Evolutionary conservation across 2,329 filamentous ascomycete genomes (phyloP).

Genomic region (Fusarium sacchari): DNA sequence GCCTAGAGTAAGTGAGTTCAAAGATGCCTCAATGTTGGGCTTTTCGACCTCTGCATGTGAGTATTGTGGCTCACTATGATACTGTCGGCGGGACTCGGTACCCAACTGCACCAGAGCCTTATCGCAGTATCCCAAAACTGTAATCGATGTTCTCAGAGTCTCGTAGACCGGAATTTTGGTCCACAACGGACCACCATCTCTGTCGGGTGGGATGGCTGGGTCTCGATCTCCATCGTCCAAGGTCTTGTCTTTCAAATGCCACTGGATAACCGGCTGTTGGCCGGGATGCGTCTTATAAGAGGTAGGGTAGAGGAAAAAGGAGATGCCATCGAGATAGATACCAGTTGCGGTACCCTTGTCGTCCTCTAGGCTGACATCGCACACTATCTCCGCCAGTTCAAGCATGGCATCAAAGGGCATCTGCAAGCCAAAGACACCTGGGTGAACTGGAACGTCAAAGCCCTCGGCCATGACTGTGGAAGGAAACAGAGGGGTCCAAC

Average conservation of each 20-base stretch:
- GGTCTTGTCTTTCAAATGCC: background rate
- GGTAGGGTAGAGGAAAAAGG: background rate
- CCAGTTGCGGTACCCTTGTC: background rate
- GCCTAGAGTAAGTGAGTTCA: background rate
- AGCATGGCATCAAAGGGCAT: background rate
- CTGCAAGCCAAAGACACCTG: background rate
- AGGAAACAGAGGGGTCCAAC: background rate
- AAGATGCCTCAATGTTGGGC: background rate
- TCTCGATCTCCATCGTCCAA: background rate
- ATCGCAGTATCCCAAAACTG: background rate
- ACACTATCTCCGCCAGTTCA: background rate
- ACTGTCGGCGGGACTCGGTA: background rate
- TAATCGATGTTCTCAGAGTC: background rate
- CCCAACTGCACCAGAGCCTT: background rate
- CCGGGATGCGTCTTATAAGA: background rate
- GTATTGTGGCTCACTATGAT: background rate
- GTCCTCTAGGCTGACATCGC: background rate
- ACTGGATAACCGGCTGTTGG: background rate
- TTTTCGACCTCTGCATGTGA: background rate
- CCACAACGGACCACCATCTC: background rate
- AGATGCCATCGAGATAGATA: background rate
- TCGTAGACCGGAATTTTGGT: background rate
- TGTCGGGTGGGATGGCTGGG: background rate
- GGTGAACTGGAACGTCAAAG: background rate
- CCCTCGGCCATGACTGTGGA: background rate